Conservation (phyloP, 805 yeast species). For the Ogataea sp. region DNA sequence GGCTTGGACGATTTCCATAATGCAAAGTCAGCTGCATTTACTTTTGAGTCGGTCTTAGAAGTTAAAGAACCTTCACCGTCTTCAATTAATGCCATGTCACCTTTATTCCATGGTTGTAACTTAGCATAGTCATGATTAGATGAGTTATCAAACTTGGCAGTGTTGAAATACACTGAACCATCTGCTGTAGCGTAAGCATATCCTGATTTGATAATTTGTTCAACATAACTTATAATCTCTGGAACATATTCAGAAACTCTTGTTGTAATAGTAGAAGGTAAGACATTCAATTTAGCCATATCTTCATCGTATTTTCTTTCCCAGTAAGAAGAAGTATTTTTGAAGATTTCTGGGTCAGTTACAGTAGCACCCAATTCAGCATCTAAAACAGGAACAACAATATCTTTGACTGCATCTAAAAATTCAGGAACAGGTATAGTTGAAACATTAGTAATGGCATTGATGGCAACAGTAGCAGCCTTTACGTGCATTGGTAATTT, state of each 20-base stretch:
- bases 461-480: constrained; percentile 47
- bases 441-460: constrained; percentile 28
- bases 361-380: constrained; percentile 63
- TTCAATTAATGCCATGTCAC: constrained; percentile 72
- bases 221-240: constrained; percentile 77
- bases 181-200: constrained; percentile 77
- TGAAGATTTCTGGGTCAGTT: constrained; percentile 78
- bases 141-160: constrained; percentile 65
- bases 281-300: constrained; percentile 77
- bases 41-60: constrained; percentile 48
- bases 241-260: constrained; percentile 95
- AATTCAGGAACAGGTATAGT: constrained; percentile 26
- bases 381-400: constrained; percentile 69
- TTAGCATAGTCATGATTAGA: constrained; percentile 84
- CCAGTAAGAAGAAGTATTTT: constrained; percentile 81
- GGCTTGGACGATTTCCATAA: constrained; percentile 95
- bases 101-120: constrained; percentile 97
- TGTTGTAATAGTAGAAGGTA: constrained; percentile 79
- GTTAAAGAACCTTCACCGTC: constrained; percentile 91
- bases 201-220: constrained; percentile 66
- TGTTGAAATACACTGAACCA: constrained; percentile 96
- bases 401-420: constrained; percentile 56
- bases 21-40: constrained; percentile 81
- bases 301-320: constrained; percentile 78
- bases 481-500: constrained; percentile 79